phyloP scores from a whole-genome alignment of 176 grass and related monocot genomes.

The Musa acuminata region DNA sequence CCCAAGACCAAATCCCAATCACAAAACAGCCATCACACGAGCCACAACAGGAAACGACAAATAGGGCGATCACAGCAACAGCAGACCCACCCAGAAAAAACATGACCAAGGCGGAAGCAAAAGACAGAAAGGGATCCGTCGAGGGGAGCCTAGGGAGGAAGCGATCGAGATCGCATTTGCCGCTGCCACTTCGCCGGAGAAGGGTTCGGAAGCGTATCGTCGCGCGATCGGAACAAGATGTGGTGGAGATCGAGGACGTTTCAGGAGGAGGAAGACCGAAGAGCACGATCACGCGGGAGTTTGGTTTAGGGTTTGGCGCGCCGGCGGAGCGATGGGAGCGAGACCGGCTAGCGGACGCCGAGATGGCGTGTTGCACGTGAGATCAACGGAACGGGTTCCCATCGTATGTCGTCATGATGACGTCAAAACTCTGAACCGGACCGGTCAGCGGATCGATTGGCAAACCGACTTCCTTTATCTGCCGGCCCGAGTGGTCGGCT shows the following conservation, averaged over 20 bases:
- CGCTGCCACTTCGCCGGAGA: constrained; percentile 30
- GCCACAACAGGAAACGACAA: not conserved
- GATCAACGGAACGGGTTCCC: no score
- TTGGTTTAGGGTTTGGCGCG: constrained; percentile 6
- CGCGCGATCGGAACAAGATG: not conserved
- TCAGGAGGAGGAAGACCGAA: not conserved
- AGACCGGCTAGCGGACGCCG: not conserved
- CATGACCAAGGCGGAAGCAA: not conserved
- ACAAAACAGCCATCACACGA: not conserved
- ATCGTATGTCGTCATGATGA: no score
- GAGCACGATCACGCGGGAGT: not conserved
- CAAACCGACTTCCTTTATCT: no score
- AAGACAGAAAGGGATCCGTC: constrained; percentile 26
- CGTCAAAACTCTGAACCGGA: no score
- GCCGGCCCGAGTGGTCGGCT: no score
- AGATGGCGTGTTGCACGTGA: no score
- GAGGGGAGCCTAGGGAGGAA: constrained; percentile 28
- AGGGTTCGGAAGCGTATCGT: constrained; percentile 24
- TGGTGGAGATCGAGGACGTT: constrained; percentile 9
- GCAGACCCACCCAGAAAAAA: not conserved
- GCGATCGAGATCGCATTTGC: constrained; percentile 49
- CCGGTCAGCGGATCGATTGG: no score
- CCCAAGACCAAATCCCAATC: not conserved
- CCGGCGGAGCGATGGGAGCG: not conserved
- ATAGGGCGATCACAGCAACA: not conserved